Percentiles rank a stretch among this genome's conserved stretches.
These are phyloP conservation scores for Salix exigua DNA, from an alignment of 345 rosid species.

Conservation along the genomic window DNA sequence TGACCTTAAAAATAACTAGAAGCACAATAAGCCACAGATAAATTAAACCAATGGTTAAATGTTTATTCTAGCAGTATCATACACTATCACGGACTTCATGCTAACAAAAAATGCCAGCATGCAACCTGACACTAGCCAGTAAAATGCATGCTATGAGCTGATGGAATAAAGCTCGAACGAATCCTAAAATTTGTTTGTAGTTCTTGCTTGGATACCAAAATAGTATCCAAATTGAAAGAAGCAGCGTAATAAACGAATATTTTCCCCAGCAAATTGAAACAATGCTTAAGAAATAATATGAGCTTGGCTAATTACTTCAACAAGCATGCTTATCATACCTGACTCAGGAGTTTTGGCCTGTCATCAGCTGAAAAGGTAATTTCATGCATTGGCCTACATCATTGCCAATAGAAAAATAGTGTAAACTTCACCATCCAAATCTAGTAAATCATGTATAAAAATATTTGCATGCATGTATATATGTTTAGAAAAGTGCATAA, in stretches of 20 bases:
- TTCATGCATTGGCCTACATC: slow-evolving; percentile 92
- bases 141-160: background rate
- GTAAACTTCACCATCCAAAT: slow-evolving; percentile 14
- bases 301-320: slow-evolving; percentile 1
- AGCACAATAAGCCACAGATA: background rate
- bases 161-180: background rate
- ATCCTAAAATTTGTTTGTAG: background rate
- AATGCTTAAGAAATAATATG: slow-evolving; percentile 1
- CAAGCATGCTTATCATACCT: slow-evolving; percentile 40
- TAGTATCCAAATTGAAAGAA: background rate
- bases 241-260: background rate
- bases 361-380: slow-evolving; percentile 83
- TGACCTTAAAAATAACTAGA: slow-evolving; percentile 1
- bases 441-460: background rate
- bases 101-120: background rate
- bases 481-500: background rate
- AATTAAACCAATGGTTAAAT: background rate
- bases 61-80: background rate
- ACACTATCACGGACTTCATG: background rate
- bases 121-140: background rate
- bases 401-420: slow-evolving; percentile 7
- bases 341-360: slow-evolving; percentile 95
- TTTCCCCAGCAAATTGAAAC: slow-evolving; percentile 4
- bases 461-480: background rate
- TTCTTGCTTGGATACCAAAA: slow-evolving; percentile 6